A percentile compares a stretch with the other conserved stretches of the same genome.
phyloP scores from a whole-genome alignment of 169 alveolate genomes.

The Perkinsus marinus region DNA sequence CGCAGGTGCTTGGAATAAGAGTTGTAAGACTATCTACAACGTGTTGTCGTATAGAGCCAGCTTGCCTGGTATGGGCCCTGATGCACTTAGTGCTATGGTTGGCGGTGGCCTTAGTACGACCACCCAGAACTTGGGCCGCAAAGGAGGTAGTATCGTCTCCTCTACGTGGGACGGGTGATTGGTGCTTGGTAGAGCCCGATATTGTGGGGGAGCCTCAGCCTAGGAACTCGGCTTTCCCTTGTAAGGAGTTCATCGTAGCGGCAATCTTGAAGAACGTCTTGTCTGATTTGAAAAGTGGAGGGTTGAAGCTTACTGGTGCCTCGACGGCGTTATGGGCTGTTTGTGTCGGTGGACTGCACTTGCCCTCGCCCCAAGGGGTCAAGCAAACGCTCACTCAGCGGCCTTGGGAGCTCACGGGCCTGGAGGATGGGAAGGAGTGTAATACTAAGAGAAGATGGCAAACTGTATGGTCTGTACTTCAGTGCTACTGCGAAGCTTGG shows the following conservation, averaged over 20 bases:
- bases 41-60: background rate
- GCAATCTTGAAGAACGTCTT: background rate
- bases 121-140: background rate
- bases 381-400: background rate
- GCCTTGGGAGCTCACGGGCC: background rate
- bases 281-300: background rate
- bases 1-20: background rate
- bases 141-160: background rate
- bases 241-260: background rate
- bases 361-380: background rate
- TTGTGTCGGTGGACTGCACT: background rate
- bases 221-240: background rate
- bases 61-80: background rate
- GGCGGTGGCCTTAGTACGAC: background rate
- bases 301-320: background rate
- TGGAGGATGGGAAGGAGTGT: background rate
- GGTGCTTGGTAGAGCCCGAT: background rate
- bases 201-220: background rate
- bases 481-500: background rate
- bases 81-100: background rate
- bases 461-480: background rate
- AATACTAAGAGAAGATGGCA: background rate
- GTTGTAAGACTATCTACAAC: background rate
- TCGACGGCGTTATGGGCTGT: background rate
- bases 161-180: too few species aligned